Base-by-base conservation (phyloP, 116 monocot genomes). In the Papilionanthe hybrid region DNA sequence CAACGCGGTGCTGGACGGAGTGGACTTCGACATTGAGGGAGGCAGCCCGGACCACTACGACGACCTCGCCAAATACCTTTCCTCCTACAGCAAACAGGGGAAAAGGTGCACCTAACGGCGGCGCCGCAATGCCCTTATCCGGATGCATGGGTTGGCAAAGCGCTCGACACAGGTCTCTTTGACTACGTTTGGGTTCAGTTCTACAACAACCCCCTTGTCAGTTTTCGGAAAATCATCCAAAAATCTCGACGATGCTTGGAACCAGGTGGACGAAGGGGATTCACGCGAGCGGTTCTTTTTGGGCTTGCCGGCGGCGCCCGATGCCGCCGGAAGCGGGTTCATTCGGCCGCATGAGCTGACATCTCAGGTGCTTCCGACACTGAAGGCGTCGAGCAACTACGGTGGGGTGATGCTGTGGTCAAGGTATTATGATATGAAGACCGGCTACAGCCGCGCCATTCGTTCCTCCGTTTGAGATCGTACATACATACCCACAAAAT, bases 101-200 rank as follows among this genome's bases (percentile, higher is more conserved):
- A 72, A 72, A 76, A 76, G 50, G 77, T 78, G 5, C 45, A 81
- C 42, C 57, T 81, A 29, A 63, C 81, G 2, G 76, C 82, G 10
- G 82, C 82, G 0, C 82, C 82, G 19, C 81, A 81, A 37, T 81
- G 81, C 65, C 75, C 75, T 3, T 81, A 76, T 43, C 81, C 75
- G 10, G 81, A 81, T 30, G 73, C 81, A 13, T 58, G 57, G 75
- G 45, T 81, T 11, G 73, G 81, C 42, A 53, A 48, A 44, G 81
- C 73, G 10, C 37, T 81, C 1, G 58, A 75, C 44, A 79, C 79
- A 6, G 81, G 76, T 19, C 44, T 81, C 1, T 83, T 83, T 47
- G 79, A 79, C 75, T 79, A 79, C 50, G 79, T 83, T 18, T 83
- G 83, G 83, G 80, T 84, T 49, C 84, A 84, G 77, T 80, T 84